Conservation (phyloP, 345 rosid genomes). For the Dovyalis caffra region DNA sequence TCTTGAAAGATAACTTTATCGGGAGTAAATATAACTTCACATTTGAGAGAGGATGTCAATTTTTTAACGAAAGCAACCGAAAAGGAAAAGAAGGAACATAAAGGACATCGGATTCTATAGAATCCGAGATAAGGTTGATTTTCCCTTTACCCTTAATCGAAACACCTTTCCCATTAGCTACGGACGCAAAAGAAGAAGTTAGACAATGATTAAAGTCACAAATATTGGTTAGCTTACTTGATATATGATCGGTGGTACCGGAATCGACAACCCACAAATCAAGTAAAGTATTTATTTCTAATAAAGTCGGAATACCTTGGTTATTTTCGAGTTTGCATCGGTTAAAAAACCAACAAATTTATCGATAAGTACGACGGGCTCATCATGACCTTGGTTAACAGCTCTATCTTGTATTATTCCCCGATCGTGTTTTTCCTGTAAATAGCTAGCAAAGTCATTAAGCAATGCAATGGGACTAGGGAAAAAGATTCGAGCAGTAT, state of each 20-base stretch:
- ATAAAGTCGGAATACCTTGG: background rate
- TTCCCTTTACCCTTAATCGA: background rate
- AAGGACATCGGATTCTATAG: too few species aligned
- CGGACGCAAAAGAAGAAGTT: background rate
- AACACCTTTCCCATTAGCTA: background rate
- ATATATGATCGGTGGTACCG: background rate
- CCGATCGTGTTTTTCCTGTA: background rate
- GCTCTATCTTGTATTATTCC: too few species aligned
- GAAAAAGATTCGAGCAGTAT: too few species aligned
- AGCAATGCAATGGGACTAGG: background rate
- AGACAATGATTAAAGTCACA: background rate
- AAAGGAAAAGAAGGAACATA: too few species aligned
- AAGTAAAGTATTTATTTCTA: background rate
- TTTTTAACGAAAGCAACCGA: too few species aligned
- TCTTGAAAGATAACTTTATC: background rate
- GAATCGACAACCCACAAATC: background rate
- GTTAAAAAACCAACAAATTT: background rate
- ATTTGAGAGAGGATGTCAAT: too few species aligned
- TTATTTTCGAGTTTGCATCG: background rate
- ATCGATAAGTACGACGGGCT: rapidly evolving
- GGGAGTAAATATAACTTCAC: too few species aligned
- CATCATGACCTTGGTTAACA: background rate
- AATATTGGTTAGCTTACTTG: background rate
- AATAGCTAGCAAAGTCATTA: background rate
- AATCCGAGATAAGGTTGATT: background rate